Base-by-base conservation (phyloP, 73 alveolate genomes). In the Paramecium bursaria region DNA sequence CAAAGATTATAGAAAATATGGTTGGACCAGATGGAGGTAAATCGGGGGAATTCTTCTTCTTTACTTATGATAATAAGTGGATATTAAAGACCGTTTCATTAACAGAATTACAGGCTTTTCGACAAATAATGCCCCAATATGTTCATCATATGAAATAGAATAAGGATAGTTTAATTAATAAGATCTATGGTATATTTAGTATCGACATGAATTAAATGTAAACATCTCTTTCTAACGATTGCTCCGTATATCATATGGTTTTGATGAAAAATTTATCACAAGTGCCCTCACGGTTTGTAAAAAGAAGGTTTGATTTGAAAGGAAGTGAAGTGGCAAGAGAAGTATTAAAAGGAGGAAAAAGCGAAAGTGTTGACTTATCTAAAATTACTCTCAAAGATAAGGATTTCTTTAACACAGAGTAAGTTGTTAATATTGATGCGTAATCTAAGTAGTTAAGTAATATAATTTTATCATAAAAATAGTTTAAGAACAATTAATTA, bases 31-130 rank as follows among this genome's bases (percentile, higher is more conserved):
- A 79, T 44, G 89, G 89, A 1, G 89, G 89, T 42, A 79, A 73
- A 79, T 53, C 85, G 15, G 89, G 89, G 10, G 89, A 79, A 26
- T 79, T 79, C 50, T 79, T 79, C 42, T 79, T 79, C 74, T 79
- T 79, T 25, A 79, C 77, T 19, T 46, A 79, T 79, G 89, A 79
- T 46, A 79, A 55, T 54, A 53, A 79, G 35, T 47, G 75, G 52
- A 79, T 79, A 19, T 17, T 79, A 0, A 79, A 79, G 54, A 79
- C 89, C 4, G 29, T 79, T 2, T 39, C 75, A 22, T 80, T 53
- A 30, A 50, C 53, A 35, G 89, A 79, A 22, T 51, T 79, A 21
- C 10, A 33, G 4, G 50, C 77, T 39, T 79, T 79, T 23, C 51
- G 76, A 46, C 19, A 54, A 53, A 52, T 54, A n/a, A 48, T 79